Evolutionary conservation across 2,329 filamentous ascomycete genomes (phyloP).

Genomic region (Colletotrichum spinosum): DNA sequence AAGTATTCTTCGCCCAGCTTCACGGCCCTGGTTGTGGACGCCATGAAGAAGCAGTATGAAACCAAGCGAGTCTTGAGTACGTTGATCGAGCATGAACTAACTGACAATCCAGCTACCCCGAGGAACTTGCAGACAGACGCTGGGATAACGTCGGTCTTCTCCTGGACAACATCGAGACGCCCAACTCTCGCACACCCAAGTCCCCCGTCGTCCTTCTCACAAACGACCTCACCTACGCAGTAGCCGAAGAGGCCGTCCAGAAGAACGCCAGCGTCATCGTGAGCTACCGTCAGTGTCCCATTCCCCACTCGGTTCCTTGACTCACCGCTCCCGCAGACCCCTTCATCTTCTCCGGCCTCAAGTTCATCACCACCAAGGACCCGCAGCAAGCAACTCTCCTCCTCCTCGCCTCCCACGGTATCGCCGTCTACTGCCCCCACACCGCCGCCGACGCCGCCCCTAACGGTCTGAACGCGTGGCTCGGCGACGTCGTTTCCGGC

Average conservation of each 20-base stretch:
- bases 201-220: constrained; percentile 67
- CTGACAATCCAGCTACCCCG: constrained; percentile 77
- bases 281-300: constrained; percentile 76
- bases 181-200: constrained; percentile 44
- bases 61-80: background rate
- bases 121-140: constrained; percentile 85
- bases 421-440: constrained; percentile 96
- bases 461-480: constrained; percentile 91
- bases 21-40: constrained; percentile 74
- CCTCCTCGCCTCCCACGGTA: constrained; percentile 83
- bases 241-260: constrained; percentile 89
- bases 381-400: constrained; percentile 89
- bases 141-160: constrained; percentile 98
- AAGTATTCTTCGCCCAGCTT: constrained; percentile 49
- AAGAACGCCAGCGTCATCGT: constrained; percentile 83
- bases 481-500: constrained; percentile 84
- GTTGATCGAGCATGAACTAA: background rate
- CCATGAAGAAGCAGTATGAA: constrained; percentile 83
- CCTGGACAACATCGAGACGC: constrained; percentile 54
- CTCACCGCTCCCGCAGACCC: constrained; percentile 71
- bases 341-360: constrained; percentile 94
- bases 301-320: background rate
- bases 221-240: constrained; percentile 89
- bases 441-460: constrained; percentile 92
- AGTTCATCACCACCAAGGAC: constrained; percentile 85